Evolutionary conservation across 1,284 basidiomycete genomes (phyloP), one percentile per base, ranked within the genome.

Genomic region (Wallemia mellicola): DNA sequence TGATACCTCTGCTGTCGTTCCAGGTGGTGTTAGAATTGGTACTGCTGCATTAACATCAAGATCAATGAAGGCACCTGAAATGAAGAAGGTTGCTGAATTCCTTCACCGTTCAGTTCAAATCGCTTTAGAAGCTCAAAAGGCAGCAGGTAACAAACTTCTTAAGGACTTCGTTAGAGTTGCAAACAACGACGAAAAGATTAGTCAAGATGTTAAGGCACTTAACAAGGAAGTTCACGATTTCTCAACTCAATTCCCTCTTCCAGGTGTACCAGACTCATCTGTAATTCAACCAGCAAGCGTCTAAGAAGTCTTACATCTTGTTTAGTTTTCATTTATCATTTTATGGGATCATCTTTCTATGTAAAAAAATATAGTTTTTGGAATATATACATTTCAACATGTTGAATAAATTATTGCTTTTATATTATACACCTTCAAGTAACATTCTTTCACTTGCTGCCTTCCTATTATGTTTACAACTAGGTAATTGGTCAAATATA

Each of bases 21-120:
- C 94, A 59, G 94, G 94, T 67, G 94, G 94, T 67, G 92, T 98
- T 68, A 87, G 94, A 65, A 80, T 99, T 65, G 94, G 94, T 64
- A 86, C 88, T 26, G 82, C 87, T 28, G 91, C 94, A 17, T 73
- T 99, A 48, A 96, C 94, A 9, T 94, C 88, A 60, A 86, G 92
- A 66, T 78, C 91, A 71, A 91, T 98, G 89, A 73, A 66, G 59
- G 59, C 71, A 59, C 86, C 94, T 72, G 76, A 74, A 60, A 88
- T 94, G 71, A 66, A 83, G 71, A 69, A 80, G 64, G 88, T 98
- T 60, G 92, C 83, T 61, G 79, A 79, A 63, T 92, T 96, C 79
- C 75, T 95, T 62, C 86, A 92, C 75, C 86, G 88, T 59, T 79
- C 83, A 24, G 83, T 95, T 57, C 86, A 94, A 73, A 80, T 91